These are phyloP conservation scores for Entomortierella lignicola DNA, from an alignment of 192 early-diverging fungal species.

Conservation along the genomic window DNA sequence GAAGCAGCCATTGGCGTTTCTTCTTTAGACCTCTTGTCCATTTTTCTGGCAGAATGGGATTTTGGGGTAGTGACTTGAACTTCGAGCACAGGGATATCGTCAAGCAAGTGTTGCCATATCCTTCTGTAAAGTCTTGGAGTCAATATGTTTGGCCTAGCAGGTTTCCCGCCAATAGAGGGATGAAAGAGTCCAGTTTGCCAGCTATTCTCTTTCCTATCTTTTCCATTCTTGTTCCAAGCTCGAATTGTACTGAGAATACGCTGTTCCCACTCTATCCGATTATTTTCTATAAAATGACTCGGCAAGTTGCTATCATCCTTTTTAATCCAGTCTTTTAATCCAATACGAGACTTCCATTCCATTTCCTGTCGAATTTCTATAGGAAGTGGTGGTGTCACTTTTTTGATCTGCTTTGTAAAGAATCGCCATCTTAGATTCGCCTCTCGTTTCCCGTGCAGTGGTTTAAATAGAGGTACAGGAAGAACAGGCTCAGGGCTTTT, in stretches of 20 bases:
- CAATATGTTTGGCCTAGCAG: conserved; percentile 16
- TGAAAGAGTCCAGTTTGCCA: conserved; percentile 16
- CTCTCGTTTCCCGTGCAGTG: conserved; percentile 38
- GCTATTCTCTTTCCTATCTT: conserved; percentile 7
- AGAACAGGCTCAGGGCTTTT: conserved; percentile 27
- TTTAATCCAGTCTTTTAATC: not conserved
- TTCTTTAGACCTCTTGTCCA: not conserved
- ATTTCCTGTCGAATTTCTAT: conserved; percentile 30
- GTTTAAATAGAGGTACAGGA: conserved; percentile 42
- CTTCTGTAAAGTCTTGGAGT: conserved; percentile 36
- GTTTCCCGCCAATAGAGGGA: conserved; percentile 46
- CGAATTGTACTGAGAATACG: conserved; percentile 16
- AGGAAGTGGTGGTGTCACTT: conserved; percentile 23
- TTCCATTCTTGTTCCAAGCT: conserved; percentile 29
- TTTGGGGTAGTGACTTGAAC: not conserved
- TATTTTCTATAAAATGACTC: not conserved
- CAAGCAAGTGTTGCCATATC: conserved; percentile 43
- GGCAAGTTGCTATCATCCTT: not conserved
- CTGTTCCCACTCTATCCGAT: conserved; percentile 18
- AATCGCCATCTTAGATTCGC: conserved; percentile 45
- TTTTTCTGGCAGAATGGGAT: not conserved
- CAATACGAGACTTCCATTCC: conserved; percentile 35
- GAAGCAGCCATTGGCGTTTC: not conserved
- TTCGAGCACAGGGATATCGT: conserved; percentile 29
- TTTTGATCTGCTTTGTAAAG: conserved; percentile 28